phyloP scores from a whole-genome alignment of 2,329 filamentous ascomycete genomes.

The Pleurostoma richardsiae region DNA sequence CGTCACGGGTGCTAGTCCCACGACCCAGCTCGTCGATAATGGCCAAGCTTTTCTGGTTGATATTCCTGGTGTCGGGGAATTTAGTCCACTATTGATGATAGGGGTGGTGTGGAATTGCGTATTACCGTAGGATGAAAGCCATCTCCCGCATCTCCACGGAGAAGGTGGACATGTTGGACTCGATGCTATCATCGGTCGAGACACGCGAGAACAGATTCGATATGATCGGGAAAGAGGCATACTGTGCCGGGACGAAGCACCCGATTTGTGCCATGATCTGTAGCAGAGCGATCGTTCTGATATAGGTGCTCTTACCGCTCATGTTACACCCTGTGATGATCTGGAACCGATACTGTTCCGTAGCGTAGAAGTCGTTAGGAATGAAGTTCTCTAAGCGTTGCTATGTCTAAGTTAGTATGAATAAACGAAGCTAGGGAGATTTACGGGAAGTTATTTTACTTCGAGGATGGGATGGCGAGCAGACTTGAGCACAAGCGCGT shows the following conservation, averaged over 20 bases:
- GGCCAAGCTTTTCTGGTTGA: conserved; percentile 69
- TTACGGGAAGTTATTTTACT: conserved; percentile 35
- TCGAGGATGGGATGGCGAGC: conserved; percentile 67
- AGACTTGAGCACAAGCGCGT: conserved; percentile 59
- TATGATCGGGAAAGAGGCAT: conserved; percentile 74
- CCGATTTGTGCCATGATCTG: conserved; percentile 93
- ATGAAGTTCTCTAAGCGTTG: conserved; percentile 56
- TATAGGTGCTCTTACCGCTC: conserved; percentile 97
- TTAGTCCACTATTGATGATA: background rate
- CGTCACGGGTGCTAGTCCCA: conserved; percentile 84
- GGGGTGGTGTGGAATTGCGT: background rate
- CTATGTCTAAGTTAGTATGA: background rate
- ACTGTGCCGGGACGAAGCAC: conserved; percentile 81
- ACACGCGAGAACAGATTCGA: conserved; percentile 83
- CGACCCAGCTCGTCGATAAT: conserved; percentile 91
- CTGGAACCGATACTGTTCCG: conserved; percentile 76
- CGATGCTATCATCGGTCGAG: conserved; percentile 81
- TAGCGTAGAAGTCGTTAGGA: conserved; percentile 87
- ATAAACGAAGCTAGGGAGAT: conserved; percentile 1
- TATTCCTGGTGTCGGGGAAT: conserved; percentile 46
- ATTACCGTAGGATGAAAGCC: conserved; percentile 74
- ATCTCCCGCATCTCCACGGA: conserved; percentile 94
- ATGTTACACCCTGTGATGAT: conserved; percentile 97
- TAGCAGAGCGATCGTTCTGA: conserved; percentile 76
- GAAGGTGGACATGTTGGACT: conserved; percentile 90